Evolutionary conservation across 768 basidiomycete genomes (phyloP).

Genomic region (Heimioporus sp.): DNA sequence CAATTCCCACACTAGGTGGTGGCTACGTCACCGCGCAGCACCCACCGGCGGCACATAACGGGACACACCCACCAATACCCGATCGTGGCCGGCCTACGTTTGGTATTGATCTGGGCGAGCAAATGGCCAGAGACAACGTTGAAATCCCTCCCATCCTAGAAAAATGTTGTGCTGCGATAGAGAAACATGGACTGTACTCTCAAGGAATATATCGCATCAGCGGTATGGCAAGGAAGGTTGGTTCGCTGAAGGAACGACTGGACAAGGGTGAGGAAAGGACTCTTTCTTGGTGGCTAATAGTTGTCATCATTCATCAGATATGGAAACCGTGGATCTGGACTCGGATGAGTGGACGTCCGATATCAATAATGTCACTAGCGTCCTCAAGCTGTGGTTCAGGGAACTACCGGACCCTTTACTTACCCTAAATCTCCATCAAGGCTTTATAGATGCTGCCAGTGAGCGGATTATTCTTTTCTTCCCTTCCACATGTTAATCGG

Average conservation of each 20-base stretch:
- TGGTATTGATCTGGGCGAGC: slow-evolving; percentile 88
- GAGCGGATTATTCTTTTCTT: slow-evolving; percentile 31
- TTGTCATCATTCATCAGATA: slow-evolving; percentile 48
- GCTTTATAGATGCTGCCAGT: slow-evolving; percentile 96
- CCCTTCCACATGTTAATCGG: background rate
- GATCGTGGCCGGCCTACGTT: slow-evolving; percentile 84
- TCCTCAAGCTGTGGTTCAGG: slow-evolving; percentile 92
- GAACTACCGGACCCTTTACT: slow-evolving; percentile 94
- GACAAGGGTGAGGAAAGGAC: slow-evolving; percentile 66
- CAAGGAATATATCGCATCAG: slow-evolving; percentile 94
- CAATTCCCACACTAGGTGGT: slow-evolving; percentile 47
- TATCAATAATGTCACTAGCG: slow-evolving; percentile 95
- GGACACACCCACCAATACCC: slow-evolving; percentile 32
- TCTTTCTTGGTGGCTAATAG: slow-evolving; percentile 1
- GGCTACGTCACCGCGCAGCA: slow-evolving; percentile 26
- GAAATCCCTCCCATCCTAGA: slow-evolving; percentile 87
- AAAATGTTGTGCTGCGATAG: slow-evolving; percentile 90
- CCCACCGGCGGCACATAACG: slow-evolving; percentile 24
- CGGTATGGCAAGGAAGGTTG: slow-evolving; percentile 86
- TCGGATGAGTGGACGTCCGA: slow-evolving; percentile 89
- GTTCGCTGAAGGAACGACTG: slow-evolving; percentile 74
- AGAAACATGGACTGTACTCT: slow-evolving; percentile 77
- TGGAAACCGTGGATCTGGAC: slow-evolving; percentile 85
- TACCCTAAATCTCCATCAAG: slow-evolving; percentile 79
- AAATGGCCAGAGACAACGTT: slow-evolving; percentile 86